Percentiles rank a stretch among this genome's conserved stretches.
These are phyloP conservation scores for Microbotryum intermedium DNA, from an alignment of 1,284 basidiomycete species.

Conservation along the genomic window DNA sequence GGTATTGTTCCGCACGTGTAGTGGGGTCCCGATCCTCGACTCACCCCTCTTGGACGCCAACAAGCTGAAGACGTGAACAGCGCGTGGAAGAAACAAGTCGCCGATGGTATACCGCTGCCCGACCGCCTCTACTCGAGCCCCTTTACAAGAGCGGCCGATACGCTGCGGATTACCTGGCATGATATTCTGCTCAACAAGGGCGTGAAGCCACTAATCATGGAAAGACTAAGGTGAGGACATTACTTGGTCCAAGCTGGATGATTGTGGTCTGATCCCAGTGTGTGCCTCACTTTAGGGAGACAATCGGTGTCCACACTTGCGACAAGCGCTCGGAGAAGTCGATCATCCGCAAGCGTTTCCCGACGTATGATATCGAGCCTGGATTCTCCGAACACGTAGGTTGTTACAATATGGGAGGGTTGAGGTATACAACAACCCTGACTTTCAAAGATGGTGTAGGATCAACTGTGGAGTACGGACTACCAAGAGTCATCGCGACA, in stretches of 20 bases:
- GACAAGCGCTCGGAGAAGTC: conserved; percentile 52
- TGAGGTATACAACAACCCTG: background rate
- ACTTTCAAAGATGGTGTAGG: conserved; percentile 8
- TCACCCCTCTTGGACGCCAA: conserved; percentile 56
- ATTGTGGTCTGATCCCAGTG: background rate
- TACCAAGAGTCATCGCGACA: conserved; percentile 56
- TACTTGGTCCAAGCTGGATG: background rate
- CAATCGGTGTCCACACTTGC: conserved; percentile 62
- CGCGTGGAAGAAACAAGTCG: conserved; percentile 54
- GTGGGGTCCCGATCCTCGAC: conserved; percentile 58
- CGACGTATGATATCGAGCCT: conserved; percentile 55
- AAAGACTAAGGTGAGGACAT: conserved; percentile 33
- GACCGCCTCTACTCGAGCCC: conserved; percentile 61
- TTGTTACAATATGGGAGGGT: background rate
- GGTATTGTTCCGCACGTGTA: too few relatives aligned
- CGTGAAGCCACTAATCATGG: conserved; percentile 45
- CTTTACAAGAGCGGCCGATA: conserved; percentile 60
- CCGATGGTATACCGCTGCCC: conserved; percentile 52
- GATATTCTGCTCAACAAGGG: conserved; percentile 37
- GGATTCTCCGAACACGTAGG: conserved; percentile 54
- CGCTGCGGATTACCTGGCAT: conserved; percentile 57
- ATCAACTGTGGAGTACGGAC: conserved; percentile 44
- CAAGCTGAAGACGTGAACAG: conserved; percentile 54
- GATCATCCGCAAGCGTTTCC: conserved; percentile 52
- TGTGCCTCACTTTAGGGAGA: conserved; percentile 44